A percentile compares a stretch with the other conserved stretches of the same genome.
Conservation (phyloP, 352 stramenopile species). For the Globisporangium camurandrum region DNA sequence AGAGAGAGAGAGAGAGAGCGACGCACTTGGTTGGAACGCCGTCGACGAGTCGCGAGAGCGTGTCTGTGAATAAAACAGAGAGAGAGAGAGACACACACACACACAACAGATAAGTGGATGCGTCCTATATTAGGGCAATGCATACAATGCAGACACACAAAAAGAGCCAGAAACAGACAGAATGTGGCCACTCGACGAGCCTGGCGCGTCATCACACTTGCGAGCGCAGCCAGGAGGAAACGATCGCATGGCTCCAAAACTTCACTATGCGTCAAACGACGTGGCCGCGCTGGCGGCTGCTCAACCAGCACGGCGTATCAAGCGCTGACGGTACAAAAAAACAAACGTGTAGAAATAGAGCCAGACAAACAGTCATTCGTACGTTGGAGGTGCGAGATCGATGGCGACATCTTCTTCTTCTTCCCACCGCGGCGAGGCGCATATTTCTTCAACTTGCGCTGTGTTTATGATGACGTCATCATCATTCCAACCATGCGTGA, state of each 20-base stretch:
- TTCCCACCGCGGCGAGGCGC: slow-evolving; percentile 16
- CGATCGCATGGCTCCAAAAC: too few species aligned
- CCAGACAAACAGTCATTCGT: slow-evolving; percentile 21
- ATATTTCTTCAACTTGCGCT: slow-evolving; percentile 18
- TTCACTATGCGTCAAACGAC: slow-evolving; percentile 45
- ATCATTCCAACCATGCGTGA: not conserved
- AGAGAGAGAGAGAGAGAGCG: not conserved
- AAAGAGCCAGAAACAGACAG: not conserved
- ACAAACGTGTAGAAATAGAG: slow-evolving; percentile 3
- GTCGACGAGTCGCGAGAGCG: slow-evolving; percentile 32
- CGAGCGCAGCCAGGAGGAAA: slow-evolving; percentile 24
- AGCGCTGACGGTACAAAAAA: slow-evolving; percentile 24
- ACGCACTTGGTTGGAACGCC: slow-evolving; percentile 47
- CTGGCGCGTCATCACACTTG: slow-evolving; percentile 11
- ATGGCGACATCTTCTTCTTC: slow-evolving; percentile 57
- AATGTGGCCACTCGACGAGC: slow-evolving; percentile 16
- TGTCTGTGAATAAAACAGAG: slow-evolving; percentile 15
- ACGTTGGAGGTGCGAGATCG: slow-evolving; percentile 59
- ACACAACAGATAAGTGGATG: not conserved
- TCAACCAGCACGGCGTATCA: slow-evolving; percentile 51
- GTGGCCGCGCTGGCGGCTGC: slow-evolving; percentile 28
- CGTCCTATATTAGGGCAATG: too few species aligned
- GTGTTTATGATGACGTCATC: too few species aligned
- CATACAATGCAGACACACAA: too few species aligned
- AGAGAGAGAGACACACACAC: not conserved